These are phyloP conservation scores for Botryotinia calthae DNA, from an alignment of 2,329 filamentous ascomycete species.

Conservation along the genomic window DNA sequence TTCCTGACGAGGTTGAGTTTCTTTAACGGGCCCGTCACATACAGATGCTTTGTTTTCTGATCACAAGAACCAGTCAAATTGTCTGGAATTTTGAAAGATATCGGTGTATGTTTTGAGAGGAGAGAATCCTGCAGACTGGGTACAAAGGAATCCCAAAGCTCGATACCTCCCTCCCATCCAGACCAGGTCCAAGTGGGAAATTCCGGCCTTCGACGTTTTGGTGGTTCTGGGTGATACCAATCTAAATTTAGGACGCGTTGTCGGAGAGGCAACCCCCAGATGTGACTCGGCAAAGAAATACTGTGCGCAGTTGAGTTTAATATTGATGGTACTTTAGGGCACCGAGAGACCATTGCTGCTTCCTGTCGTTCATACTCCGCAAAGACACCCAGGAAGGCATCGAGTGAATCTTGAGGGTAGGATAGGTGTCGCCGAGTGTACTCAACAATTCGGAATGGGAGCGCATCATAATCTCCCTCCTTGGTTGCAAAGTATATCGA, in stretches of 20 bases:
- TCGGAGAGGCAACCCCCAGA: not conserved
- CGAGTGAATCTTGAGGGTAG: not conserved
- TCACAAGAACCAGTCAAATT: not conserved
- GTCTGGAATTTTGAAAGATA: not conserved
- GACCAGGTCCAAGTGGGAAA: not conserved
- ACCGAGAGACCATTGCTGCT: not conserved
- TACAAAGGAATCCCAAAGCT: not conserved
- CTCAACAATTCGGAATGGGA: not conserved
- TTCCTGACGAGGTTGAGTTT: no score
- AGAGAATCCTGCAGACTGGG: no score
- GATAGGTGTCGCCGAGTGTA: not conserved
- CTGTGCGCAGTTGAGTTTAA: not conserved
- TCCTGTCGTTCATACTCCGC: not conserved
- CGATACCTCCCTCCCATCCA: not conserved
- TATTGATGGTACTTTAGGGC: not conserved
- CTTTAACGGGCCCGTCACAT: not conserved
- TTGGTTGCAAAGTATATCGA: no score
- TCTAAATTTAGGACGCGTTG: not conserved
- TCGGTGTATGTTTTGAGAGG: not conserved
- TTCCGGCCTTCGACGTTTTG: not conserved
- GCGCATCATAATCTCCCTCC: no score
- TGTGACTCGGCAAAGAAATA: not conserved
- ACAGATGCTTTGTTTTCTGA: not conserved
- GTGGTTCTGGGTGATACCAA: not conserved
- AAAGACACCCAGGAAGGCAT: not conserved